These are phyloP conservation scores for Raphanus hybrid DNA, from an alignment of 441 rosid genomes.

Conservation along the genomic window DNA sequence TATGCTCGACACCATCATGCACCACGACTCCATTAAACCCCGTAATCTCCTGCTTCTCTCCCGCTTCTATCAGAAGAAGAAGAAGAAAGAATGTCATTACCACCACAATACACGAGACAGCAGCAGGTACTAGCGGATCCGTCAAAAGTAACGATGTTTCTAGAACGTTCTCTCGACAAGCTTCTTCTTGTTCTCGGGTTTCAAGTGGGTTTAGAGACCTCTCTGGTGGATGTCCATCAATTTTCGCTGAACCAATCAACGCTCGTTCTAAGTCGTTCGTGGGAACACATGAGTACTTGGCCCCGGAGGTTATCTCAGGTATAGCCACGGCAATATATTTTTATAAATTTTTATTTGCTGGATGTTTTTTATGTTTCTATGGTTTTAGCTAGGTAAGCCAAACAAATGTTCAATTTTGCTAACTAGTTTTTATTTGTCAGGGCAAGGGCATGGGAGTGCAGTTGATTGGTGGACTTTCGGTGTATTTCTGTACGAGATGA, in stretches of 20 bases:
- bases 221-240: constrained; percentile 45
- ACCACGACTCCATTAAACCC: constrained; percentile 66
- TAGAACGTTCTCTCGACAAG: constrained; percentile 21
- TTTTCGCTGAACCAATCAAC: constrained; percentile 77
- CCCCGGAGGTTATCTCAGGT: constrained; percentile 71
- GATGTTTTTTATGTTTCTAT: no score
- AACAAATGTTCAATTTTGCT: not conserved
- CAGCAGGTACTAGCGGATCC: not conserved
- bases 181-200: constrained; percentile 36
- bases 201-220: constrained; percentile 20
- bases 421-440: constrained; percentile 17
- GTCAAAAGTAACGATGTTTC: constrained; percentile 32
- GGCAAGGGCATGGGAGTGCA: constrained; percentile 75
- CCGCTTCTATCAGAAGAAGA: constrained; percentile 44
- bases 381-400: no score
- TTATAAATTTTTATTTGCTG: no score
- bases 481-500: constrained; percentile 66
- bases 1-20: constrained; percentile 54
- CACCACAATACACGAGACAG: constrained; percentile 50
- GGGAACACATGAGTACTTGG: constrained; percentile 74
- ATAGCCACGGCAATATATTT: not conserved
- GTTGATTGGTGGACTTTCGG: constrained; percentile 84
- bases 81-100: constrained; percentile 49
- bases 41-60: constrained; percentile 69
- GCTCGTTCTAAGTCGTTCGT: constrained; percentile 72